Conservation (phyloP, 208 protist species). For the Trypanosomatidae sp. region DNA sequence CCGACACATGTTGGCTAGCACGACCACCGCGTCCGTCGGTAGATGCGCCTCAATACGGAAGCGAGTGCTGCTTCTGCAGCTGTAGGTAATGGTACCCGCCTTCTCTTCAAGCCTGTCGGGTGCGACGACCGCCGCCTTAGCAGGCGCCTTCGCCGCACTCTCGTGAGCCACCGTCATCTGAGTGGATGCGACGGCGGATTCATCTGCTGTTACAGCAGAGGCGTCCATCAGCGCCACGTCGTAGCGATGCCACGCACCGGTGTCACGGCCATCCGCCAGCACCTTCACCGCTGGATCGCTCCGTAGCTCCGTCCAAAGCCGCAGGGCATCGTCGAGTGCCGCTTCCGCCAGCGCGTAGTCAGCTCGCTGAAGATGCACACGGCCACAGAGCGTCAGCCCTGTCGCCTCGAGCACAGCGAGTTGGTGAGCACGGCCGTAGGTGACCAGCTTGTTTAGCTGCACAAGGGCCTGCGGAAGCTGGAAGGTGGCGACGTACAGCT, state of each 20-base stretch:
- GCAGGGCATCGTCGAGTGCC: constrained; percentile 49
- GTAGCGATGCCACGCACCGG: neutral
- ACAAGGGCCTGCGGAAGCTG: constrained; percentile 66
- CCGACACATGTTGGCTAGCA: constrained; percentile 56
- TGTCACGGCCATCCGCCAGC: neutral
- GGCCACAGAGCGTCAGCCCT: constrained; percentile 65
- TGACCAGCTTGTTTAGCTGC: constrained; percentile 62
- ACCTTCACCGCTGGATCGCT: constrained; percentile 29
- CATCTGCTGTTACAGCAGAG: constrained; percentile 1
- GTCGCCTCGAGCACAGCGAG: constrained; percentile 63
- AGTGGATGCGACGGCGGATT: neutral
- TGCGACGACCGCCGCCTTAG: neutral
- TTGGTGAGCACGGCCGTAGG: constrained; percentile 32
- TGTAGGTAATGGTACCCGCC: neutral
- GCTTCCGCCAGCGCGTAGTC: constrained; percentile 75
- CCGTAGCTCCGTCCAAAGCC: constrained; percentile 36
- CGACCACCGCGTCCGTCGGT: constrained; percentile 45
- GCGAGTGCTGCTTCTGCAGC: constrained; percentile 3
- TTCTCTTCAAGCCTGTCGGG: neutral
- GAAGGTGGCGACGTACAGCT: constrained; percentile 84
- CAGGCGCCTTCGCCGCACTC: neutral
- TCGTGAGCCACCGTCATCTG: neutral
- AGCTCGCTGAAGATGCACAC: constrained; percentile 78
- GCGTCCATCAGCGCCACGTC: constrained; percentile 19
- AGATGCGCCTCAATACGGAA: constrained; percentile 33